phyloP scores from a whole-genome alignment of 352 stramenopile species.

The Globisporangium viniferum region DNA sequence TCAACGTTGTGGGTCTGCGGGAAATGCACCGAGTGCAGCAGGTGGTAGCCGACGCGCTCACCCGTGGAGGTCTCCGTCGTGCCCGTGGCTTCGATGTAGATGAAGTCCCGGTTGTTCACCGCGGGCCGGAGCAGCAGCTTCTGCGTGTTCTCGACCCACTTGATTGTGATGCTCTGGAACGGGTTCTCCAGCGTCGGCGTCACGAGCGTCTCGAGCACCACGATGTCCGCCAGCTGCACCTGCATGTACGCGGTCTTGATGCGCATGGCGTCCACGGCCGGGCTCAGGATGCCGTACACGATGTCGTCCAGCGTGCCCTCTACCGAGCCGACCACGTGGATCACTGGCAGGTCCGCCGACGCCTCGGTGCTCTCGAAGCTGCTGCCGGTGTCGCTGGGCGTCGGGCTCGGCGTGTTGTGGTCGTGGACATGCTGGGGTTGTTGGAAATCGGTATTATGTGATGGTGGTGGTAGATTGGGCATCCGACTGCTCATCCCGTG shows the following conservation, averaged over 20 bases:
- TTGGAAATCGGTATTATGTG: not conserved
- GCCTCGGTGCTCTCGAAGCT: constrained; percentile 3
- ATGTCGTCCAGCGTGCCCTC: constrained; percentile 35
- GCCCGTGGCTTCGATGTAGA: constrained; percentile 30
- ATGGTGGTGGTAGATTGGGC: not conserved
- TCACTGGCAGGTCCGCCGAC: constrained; percentile 18
- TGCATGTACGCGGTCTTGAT: constrained; percentile 36
- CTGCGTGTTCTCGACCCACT: constrained; percentile 33
- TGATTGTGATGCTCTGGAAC: constrained; percentile 33
- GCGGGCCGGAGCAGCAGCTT: constrained; percentile 24
- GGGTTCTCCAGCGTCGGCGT: constrained; percentile 23
- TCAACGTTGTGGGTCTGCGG: constrained; percentile 12
- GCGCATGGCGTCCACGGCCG: constrained; percentile 31
- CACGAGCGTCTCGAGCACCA: constrained; percentile 34
- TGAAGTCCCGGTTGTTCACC: constrained; percentile 29
- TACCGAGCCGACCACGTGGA: constrained; percentile 33
- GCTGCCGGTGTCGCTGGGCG: not conserved
- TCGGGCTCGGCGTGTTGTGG: not conserved
- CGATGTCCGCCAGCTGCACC: constrained; percentile 38
- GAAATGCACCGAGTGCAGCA: constrained; percentile 36
- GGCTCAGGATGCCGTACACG: constrained; percentile 33
- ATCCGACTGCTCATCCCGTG: not conserved
- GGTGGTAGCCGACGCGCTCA: constrained; percentile 31
- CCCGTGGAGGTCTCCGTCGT: constrained; percentile 18
- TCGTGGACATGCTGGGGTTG: not conserved